phyloP scores from a whole-genome alignment of 129 eudicot species.

The Cynara cardunculus region DNA sequence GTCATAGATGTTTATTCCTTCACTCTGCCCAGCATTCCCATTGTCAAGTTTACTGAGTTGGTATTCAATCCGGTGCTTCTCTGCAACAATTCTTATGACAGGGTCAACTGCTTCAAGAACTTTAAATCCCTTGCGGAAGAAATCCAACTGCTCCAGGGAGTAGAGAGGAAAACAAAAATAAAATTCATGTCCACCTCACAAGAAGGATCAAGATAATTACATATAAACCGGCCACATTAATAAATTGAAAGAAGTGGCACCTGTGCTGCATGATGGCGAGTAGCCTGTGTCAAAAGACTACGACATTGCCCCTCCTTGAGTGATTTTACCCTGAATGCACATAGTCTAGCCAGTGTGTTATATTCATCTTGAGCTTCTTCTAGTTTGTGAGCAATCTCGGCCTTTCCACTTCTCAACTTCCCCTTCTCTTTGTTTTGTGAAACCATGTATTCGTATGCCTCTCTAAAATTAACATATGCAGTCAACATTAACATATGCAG shows the following conservation, averaged over 20 bases:
- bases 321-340: conserved; percentile 73
- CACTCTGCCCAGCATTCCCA: conserved; percentile 45
- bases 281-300: conserved; percentile 91
- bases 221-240: background rate
- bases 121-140: conserved; percentile 78
- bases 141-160: conserved; percentile 59
- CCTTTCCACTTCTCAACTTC: conserved; percentile 65
- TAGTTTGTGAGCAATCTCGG: conserved; percentile 59
- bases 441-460: conserved; percentile 67
- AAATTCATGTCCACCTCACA: background rate
- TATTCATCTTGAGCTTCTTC: conserved; percentile 76
- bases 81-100: conserved; percentile 53
- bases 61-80: conserved; percentile 82
- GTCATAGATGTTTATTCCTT: conserved; percentile 33
- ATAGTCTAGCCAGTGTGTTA: conserved; percentile 69
- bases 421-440: conserved; percentile 74
- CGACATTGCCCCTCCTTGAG: conserved; percentile 91
- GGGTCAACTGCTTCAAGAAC: conserved; percentile 89
- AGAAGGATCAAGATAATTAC: background rate
- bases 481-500: conserved; percentile 12
- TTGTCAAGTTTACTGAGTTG: conserved; percentile 53
- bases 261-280: conserved; percentile 97
- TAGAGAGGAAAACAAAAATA: conserved; percentile 10
- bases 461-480: conserved; percentile 45
- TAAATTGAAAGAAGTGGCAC: conserved; percentile 23